Evolutionary conservation across 208 protist genomes (phyloP).

Genomic region (Trypanosoma theileri): DNA sequence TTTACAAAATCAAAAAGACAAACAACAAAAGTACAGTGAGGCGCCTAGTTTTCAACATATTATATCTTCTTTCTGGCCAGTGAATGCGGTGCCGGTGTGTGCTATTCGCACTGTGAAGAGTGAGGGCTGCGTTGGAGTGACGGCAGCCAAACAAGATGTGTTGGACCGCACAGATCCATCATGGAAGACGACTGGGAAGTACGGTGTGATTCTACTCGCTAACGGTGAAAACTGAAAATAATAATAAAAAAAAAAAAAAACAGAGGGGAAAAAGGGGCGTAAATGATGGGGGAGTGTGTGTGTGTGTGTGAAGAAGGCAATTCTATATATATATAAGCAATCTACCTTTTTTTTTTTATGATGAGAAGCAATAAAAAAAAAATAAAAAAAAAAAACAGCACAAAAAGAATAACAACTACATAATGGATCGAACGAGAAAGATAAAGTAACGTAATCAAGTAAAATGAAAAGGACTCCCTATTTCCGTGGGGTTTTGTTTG

Average conservation of each 20-base stretch:
- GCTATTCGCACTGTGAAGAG: conserved; percentile 90
- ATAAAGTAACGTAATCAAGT: no score
- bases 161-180: conserved; percentile 40
- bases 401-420: no score
- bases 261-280: neutral
- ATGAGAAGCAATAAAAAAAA: no score
- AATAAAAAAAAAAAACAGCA: no score
- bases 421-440: no score
- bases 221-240: neutral
- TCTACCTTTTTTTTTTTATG: no score
- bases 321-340: no score
- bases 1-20: neutral
- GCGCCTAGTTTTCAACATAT: conserved; percentile 52
- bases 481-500: no score
- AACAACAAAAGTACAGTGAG: conserved; percentile 32
- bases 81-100: conserved; percentile 61
- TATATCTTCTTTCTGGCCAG: conserved; percentile 75
- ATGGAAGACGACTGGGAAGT: conserved; percentile 81
- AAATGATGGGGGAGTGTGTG: neutral
- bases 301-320: no score
- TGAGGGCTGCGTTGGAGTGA: conserved; percentile 78
- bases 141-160: conserved; percentile 38
- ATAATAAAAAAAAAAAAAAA: neutral
- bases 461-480: no score
- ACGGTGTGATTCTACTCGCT: conserved; percentile 80